Base-by-base conservation (phyloP, 2,329 filamentous ascomycete genomes). In the Neonectria sp. region DNA sequence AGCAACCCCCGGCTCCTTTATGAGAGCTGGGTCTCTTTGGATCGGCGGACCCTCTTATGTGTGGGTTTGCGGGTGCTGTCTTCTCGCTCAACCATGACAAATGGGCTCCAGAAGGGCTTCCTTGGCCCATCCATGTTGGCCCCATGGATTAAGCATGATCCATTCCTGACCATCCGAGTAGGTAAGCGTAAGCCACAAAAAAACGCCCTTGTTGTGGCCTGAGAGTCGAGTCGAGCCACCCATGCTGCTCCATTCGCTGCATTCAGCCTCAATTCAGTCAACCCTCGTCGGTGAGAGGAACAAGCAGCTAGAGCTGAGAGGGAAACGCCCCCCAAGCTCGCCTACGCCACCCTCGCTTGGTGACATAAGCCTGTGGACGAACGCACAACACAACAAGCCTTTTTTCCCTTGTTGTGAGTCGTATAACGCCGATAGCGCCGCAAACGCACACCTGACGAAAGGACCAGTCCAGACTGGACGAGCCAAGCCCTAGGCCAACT, bases 81-180 rank as follows among this genome's bases (percentile, higher is more conserved):
- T 52, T 48, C 67, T 68, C 66, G 65, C 69, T 72, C 71, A 73
- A 67, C 43, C 63, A 37, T 72, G 73, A 74, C 73, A 75, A 71
- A 74, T 73, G 66, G 48, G 62, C 45, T 40, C 63, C 49, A 49
- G 25, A 17, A 17, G 13, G 24, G 4, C 46, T 13, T 29, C 40
- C 37, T 40, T 17, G 6, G 7, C 17, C 17, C 37, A 40, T n/a
- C 37, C 37, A 40, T 40, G 17, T 8, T 25, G 46, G 24, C 13
- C 29, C 49, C 49, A 33, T 60, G 48, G 27, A 43, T 63, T 63
- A 63, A 63, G 64, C 55, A 67, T 63, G 64, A 67, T 63, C 59
- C 59, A 43, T 55, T 59, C 55, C 55, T 56, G 52, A 35, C 37
- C 35, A 35, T 37, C 21, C 35, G 11, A 65, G 57, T 58, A 57